These are phyloP conservation scores for Candida arabinofermentans DNA, from an alignment of 805 yeast species.

Conservation along the genomic window DNA sequence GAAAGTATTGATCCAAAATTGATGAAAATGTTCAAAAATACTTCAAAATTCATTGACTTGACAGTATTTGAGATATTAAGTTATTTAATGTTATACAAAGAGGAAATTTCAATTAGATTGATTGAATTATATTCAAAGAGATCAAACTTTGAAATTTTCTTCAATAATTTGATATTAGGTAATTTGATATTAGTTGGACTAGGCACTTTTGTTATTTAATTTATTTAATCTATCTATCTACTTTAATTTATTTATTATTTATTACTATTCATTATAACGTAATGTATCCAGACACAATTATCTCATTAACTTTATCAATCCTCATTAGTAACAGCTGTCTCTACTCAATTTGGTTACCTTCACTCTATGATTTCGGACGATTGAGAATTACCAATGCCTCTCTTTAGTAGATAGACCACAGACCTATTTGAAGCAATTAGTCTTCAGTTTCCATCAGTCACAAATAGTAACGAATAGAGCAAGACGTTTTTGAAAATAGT, in stretches of 20 bases:
- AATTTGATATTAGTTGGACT: slow-evolving; percentile 35
- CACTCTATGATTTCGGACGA: no score
- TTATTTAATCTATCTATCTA: background rate
- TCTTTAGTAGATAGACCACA: no score
- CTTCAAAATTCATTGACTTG: slow-evolving; percentile 29
- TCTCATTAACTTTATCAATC: no score
- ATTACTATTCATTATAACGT: no score
- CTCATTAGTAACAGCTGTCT: no score
- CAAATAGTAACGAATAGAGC: no score
- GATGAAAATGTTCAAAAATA: slow-evolving; percentile 21
- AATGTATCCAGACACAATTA: background rate
- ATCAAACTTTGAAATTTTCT: slow-evolving; percentile 31
- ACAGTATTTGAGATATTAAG: slow-evolving; percentile 27
- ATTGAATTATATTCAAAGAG: slow-evolving; percentile 29
- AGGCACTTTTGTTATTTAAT: slow-evolving; percentile 33
- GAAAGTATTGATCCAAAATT: slow-evolving; percentile 6
- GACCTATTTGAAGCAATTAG: no score
- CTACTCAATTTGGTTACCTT: no score
- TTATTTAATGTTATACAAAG: slow-evolving; percentile 28
- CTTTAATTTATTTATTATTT: background rate
- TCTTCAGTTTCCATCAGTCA: no score
- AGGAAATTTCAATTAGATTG: slow-evolving; percentile 27
- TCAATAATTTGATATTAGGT: slow-evolving; percentile 37
- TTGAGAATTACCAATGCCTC: no score
- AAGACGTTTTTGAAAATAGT: no score